Conservation (phyloP, 805 yeast species). For the Candida xiaguanensis region DNA sequence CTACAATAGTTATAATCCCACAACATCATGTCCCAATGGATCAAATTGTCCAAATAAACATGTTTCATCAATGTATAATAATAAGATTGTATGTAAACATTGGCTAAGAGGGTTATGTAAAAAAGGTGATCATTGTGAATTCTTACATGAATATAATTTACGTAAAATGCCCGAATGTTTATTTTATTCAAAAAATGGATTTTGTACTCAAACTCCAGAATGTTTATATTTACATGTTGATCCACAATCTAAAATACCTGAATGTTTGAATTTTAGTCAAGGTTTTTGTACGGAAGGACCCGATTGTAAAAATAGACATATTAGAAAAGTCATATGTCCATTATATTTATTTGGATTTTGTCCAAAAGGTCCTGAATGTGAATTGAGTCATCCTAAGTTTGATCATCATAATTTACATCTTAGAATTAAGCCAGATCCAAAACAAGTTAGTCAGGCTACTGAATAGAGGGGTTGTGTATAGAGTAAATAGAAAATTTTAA, state of each 20-base stretch:
- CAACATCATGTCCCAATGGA: constrained; percentile 77
- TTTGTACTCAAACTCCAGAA: constrained; percentile 90
- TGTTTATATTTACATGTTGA: constrained; percentile 91
- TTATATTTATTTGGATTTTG: constrained; percentile 86
- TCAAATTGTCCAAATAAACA: constrained; percentile 85
- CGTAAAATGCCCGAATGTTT: constrained; percentile 97
- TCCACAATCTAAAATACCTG: constrained; percentile 84
- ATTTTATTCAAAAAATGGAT: constrained; percentile 76
- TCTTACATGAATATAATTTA: constrained; percentile 88
- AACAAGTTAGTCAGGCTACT: not conserved
- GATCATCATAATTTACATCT: constrained; percentile 41
- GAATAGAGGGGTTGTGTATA: not conserved
- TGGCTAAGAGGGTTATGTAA: constrained; percentile 97
- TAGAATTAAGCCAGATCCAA: constrained; percentile 39
- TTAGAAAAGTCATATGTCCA: constrained; percentile 72
- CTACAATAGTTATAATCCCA: constrained; percentile 51
- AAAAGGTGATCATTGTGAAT: constrained; percentile 95
- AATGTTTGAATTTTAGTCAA: constrained; percentile 73
- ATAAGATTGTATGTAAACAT: constrained; percentile 88
- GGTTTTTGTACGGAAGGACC: constrained; percentile 96
- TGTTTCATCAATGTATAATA: constrained; percentile 48
- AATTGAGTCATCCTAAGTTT: constrained; percentile 79
- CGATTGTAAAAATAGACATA: constrained; percentile 75
- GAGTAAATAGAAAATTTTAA: no score
- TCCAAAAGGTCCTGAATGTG: constrained; percentile 81